A percentile compares a stretch with the other conserved stretches of the same genome.
Evolutionary conservation across 1,139 yeast genomes (phyloP).

Genomic region (Yamadazyma triangularis): DNA sequence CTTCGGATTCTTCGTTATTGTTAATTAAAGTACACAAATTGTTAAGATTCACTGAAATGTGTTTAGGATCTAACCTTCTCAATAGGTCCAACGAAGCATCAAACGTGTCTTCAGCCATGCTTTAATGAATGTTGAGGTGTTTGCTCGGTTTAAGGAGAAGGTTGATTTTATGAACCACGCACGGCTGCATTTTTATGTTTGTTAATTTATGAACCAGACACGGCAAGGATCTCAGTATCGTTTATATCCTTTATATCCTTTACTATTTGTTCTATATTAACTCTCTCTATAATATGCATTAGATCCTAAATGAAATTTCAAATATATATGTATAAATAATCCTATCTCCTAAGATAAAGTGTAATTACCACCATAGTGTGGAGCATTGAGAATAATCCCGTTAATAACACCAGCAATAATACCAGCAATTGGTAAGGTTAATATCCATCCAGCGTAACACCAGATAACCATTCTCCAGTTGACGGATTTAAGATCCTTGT

Average conservation of each 20-base stretch:
- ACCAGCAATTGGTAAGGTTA: conserved; percentile 74
- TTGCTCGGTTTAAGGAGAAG: too few relatives aligned
- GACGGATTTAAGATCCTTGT: conserved; percentile 57
- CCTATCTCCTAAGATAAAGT: conserved; percentile 4
- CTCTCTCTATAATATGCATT: too few relatives aligned
- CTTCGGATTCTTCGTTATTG: conserved; percentile 27
- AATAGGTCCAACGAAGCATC: conserved; percentile 88
- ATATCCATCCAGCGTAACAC: conserved; percentile 70
- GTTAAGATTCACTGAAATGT: conserved; percentile 57
- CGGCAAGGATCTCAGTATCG: too few relatives aligned
- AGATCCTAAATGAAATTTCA: too few relatives aligned
- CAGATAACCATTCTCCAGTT: conserved; percentile 77
- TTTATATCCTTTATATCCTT: too few relatives aligned
- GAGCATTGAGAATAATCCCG: conserved; percentile 66
- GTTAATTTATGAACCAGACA: too few relatives aligned
- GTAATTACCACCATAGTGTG: conserved; percentile 44
- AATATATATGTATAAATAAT: too few relatives aligned
- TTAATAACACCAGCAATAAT: conserved; percentile 63
- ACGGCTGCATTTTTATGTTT: too few relatives aligned
- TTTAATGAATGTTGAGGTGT: too few relatives aligned
- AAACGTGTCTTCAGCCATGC: conserved; percentile 50
- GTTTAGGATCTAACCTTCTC: conserved; percentile 79
- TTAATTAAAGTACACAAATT: conserved; percentile 73
- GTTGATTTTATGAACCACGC: too few relatives aligned
- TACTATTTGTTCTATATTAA: too few relatives aligned